A percentile compares a stretch with the other conserved stretches of the same genome.
These are phyloP conservation scores for Malania oleifera DNA, from an alignment of 164 flowering plant genomes.

Conservation along the genomic window DNA sequence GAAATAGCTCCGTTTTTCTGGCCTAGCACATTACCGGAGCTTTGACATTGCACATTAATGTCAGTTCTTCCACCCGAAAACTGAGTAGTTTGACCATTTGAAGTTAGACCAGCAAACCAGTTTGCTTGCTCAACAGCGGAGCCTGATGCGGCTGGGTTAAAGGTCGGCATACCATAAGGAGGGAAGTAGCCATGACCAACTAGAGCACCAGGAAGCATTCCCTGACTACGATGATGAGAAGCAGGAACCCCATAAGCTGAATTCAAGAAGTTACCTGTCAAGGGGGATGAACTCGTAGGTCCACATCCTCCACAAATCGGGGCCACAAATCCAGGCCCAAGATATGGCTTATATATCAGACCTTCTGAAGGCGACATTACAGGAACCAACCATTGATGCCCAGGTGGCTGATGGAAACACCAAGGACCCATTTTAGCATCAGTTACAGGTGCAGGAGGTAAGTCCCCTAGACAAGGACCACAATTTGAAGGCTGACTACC, in stretches of 20 bases:
- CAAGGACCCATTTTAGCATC: slow-evolving; percentile 37
- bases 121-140: slow-evolving; percentile 46
- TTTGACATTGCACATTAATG: slow-evolving; percentile 31
- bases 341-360: slow-evolving; percentile 80
- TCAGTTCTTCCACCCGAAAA: slow-evolving; percentile 25
- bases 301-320: slow-evolving; percentile 39
- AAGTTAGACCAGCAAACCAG: slow-evolving; percentile 24
- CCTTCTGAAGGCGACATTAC: slow-evolving; percentile 92
- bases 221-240: background rate
- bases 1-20: slow-evolving; percentile 31
- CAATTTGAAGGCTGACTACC: slow-evolving; percentile 24
- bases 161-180: slow-evolving; percentile 52
- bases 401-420: slow-evolving; percentile 45
- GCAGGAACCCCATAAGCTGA: slow-evolving; percentile 30
- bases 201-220: slow-evolving; percentile 28
- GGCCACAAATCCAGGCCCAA: slow-evolving; percentile 50
- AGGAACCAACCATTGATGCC: slow-evolving; percentile 82
- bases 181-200: slow-evolving; percentile 42
- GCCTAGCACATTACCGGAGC: slow-evolving; percentile 33
- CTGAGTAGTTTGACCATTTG: slow-evolving; percentile 23
- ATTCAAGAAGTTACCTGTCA: slow-evolving; percentile 28
- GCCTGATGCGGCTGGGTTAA: slow-evolving; percentile 36
- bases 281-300: slow-evolving; percentile 24
- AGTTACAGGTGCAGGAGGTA: slow-evolving; percentile 16
- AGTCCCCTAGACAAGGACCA: slow-evolving; percentile 18